Conservation (phyloP, 768 basidiomycete species). For the Boletus rubescentipes region DNA sequence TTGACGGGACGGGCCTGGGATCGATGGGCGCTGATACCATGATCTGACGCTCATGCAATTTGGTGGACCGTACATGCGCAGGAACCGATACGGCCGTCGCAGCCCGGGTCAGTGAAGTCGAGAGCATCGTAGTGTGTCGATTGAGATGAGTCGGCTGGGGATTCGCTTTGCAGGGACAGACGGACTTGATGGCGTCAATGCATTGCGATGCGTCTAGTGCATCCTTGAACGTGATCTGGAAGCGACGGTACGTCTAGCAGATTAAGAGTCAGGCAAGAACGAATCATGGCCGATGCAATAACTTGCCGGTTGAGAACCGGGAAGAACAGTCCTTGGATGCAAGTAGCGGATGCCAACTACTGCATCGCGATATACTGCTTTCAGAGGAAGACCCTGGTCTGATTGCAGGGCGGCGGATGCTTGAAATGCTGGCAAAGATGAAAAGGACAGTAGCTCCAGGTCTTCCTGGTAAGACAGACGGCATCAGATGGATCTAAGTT, state of each 20-base stretch:
- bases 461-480: slow-evolving; percentile 56
- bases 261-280: slow-evolving; percentile 6
- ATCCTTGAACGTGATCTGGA: slow-evolving; percentile 71
- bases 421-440: slow-evolving; percentile 39
- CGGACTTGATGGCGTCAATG: slow-evolving; percentile 57
- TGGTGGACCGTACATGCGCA: not conserved
- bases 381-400: slow-evolving; percentile 65
- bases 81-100: slow-evolving; percentile 7
- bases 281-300: not conserved
- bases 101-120: slow-evolving; percentile 17
- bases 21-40: not conserved
- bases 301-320: slow-evolving; percentile 34
- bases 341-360: slow-evolving; percentile 77
- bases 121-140: slow-evolving; percentile 16
- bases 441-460: slow-evolving; percentile 69
- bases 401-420: slow-evolving; percentile 29
- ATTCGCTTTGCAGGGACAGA: slow-evolving; percentile 76
- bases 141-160: slow-evolving; percentile 29
- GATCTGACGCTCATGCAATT: slow-evolving; percentile 5
- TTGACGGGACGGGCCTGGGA: slow-evolving; percentile 2
- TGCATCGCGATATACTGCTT: slow-evolving; percentile 74
- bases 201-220: slow-evolving; percentile 50
- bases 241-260: slow-evolving; percentile 66
- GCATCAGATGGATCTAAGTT: not conserved
- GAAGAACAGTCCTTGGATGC: slow-evolving; percentile 40